Evolutionary conservation across 305 asterid species (phyloP), one percentile per base, ranked within the genome.

Genomic region (Rubia peregrina): DNA sequence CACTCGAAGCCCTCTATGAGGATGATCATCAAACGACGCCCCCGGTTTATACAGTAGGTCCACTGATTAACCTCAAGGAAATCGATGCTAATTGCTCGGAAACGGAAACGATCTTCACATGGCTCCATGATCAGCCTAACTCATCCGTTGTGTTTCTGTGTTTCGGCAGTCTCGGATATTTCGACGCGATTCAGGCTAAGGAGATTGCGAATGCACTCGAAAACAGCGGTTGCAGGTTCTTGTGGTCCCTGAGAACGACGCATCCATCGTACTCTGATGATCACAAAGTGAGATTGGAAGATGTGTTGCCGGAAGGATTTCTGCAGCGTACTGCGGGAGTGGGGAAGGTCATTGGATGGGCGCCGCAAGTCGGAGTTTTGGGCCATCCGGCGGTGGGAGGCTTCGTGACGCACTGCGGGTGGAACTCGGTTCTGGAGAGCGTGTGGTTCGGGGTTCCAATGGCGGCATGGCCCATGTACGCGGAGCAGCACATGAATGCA

Each of bases 401-500:
- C 1, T 79, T 79, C 19, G 76, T 79, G 19, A 57, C 80, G 3
- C 83, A 79, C 38, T 79, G 83, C 33, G 83, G 83, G 1, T 79
- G 76, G 83, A 80, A 79, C 61, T 79, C 80, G 0, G 68, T 68
- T 2, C 10, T 80, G 19, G 84, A 74, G 64, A 77, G 84, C 17
- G 61, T 77, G 14, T 80, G 77, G 81, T 71, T 44, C 12, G 81
- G 81, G 0, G 82, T 80, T 46, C 82, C 82, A 9, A 53, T 72
- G 62, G 80, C 82, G 9, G 67, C 77, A 2, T 80, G 77, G 79
- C 82, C 84, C 40, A 30, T 80, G 44, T 80, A 71, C 36, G 77
- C 78, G 0, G 84, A 77, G 74, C 84, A 80, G 46, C 82, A 80
- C 8, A 24, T 71, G 40, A 80, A 80, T 57, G 84, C 84, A 3